Evolutionary conservation across 2,329 filamentous ascomycete genomes (phyloP), one percentile per base, ranked within the genome.

Genomic region (Colletotrichum sp.): DNA sequence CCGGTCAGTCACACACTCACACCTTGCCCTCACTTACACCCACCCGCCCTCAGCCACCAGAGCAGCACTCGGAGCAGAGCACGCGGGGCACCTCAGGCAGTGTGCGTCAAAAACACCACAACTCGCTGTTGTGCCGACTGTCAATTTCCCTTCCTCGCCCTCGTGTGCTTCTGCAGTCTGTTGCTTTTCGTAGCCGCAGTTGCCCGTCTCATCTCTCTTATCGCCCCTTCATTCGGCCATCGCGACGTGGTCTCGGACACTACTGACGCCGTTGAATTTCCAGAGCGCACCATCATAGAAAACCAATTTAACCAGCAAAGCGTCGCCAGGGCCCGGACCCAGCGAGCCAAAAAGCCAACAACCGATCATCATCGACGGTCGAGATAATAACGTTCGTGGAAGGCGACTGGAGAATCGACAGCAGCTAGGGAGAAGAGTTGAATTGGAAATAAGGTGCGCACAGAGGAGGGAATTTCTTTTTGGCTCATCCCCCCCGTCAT

Each of bases 241-340:
- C n/a, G 3, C 62, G 62, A 48, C 21, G n/a, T 24, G 38, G 48
- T 61, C 32, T 73, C 48, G 64, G 43, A 73, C 55, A 48, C 70
- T 73, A 75, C 65, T 66, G 73, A 75, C 73, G 69, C 69, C 73
- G 55, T 43, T 36, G 21, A 75, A 62, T 72, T 16, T 64, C 55
- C 38, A 58, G 48, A 58, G 56, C 55, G 34, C 43, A 52, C 43
- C 43, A 34, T 71, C 28, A 18, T 30, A 32, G 32, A 38, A 32
- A 30, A 38, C 38, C 62, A 75, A 52, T 36, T 65, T 75, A 48
- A 62, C 64, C 21, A 36, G 24, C 8, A 48, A 48, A 48, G 28
- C 65, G 21, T 67, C 52, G 32, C 60, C 55, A 58, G 48, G 32
- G 30, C 26, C 32, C n/a, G 43, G 64, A 30, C 56, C 28, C 16